These are phyloP conservation scores for Trichoderma gracile DNA, from an alignment of 2,329 filamentous ascomycete species.

Conservation along the genomic window DNA sequence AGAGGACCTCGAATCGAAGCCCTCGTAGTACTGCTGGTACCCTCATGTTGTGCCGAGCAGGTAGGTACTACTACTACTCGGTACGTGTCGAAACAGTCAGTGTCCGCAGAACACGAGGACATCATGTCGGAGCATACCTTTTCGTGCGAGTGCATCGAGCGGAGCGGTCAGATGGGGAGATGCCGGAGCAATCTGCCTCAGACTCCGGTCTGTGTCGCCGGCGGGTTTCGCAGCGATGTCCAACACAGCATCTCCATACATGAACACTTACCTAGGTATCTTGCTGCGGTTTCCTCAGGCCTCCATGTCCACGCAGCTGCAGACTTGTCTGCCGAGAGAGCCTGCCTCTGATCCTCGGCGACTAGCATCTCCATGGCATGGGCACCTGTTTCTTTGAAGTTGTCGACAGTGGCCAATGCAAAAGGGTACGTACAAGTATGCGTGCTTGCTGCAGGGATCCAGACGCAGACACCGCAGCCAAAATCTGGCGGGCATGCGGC, in stretches of 20 bases:
- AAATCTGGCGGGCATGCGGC: conserved; percentile 32
- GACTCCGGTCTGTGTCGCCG: background rate
- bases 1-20: too few species aligned
- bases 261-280: background rate
- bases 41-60: too few species aligned
- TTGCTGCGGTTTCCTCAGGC: background rate
- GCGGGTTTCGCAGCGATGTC: conserved; percentile 4
- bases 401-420: conserved; percentile 5
- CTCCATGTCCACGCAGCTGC: too few species aligned
- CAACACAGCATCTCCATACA: background rate
- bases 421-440: too few species aligned
- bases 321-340: too few species aligned
- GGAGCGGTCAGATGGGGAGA: conserved; percentile 15
- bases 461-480: conserved; percentile 23
- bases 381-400: background rate
- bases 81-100: background rate
- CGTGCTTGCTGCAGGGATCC: conserved; percentile 4
- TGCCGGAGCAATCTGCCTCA: background rate
- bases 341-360: too few species aligned
- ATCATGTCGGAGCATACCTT: conserved; percentile 8
- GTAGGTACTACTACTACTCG: too few species aligned
- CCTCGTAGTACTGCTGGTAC: too few species aligned
- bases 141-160: conserved; percentile 2
- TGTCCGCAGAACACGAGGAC: background rate
- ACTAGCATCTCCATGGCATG: background rate